Evolutionary conservation across 768 basidiomycete species (phyloP).

Genomic region (Podaxis sp.): DNA sequence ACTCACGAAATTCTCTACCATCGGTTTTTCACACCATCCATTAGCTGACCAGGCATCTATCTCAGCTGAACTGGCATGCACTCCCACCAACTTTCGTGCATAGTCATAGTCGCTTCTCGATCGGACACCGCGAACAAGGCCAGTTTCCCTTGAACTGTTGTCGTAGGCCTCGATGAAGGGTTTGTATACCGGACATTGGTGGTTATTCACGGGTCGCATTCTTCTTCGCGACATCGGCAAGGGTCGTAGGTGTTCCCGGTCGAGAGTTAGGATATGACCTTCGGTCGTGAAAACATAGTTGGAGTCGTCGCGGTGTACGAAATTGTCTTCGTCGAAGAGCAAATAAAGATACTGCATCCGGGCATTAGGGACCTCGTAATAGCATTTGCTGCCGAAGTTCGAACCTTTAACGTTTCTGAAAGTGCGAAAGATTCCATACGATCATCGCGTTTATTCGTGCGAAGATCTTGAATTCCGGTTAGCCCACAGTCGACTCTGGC

Average conservation of each 20-base stretch:
- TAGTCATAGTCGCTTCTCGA: conserved; percentile 80
- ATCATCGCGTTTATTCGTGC: conserved; percentile 78
- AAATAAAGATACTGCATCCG: conserved; percentile 80
- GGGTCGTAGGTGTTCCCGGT: conserved; percentile 50
- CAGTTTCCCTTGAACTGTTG: conserved; percentile 32
- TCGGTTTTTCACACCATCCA: conserved; percentile 78
- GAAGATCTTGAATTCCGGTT: conserved; percentile 76
- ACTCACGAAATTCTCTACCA: conserved; percentile 67
- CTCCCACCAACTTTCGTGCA: conserved; percentile 66
- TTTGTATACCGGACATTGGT: conserved; percentile 74
- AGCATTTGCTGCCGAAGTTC: not conserved
- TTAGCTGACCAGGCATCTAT: conserved; percentile 59
- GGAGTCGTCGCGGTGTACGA: conserved; percentile 71
- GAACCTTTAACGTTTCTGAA: conserved; percentile 88
- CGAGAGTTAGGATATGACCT: conserved; percentile 82
- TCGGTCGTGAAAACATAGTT: conserved; percentile 95
- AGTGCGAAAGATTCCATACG: conserved; percentile 98
- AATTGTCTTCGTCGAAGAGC: conserved; percentile 85
- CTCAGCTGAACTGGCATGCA: conserved; percentile 48
- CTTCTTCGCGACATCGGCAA: conserved; percentile 59
- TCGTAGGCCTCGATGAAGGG: conserved; percentile 39
- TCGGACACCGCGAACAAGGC: conserved; percentile 68
- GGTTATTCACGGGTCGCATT: conserved; percentile 60
- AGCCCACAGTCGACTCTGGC: conserved; percentile 87
- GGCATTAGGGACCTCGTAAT: not conserved